Evolutionary conservation across 2,329 filamentous ascomycete genomes (phyloP).

Genomic region (Albifimbria verrucaria): DNA sequence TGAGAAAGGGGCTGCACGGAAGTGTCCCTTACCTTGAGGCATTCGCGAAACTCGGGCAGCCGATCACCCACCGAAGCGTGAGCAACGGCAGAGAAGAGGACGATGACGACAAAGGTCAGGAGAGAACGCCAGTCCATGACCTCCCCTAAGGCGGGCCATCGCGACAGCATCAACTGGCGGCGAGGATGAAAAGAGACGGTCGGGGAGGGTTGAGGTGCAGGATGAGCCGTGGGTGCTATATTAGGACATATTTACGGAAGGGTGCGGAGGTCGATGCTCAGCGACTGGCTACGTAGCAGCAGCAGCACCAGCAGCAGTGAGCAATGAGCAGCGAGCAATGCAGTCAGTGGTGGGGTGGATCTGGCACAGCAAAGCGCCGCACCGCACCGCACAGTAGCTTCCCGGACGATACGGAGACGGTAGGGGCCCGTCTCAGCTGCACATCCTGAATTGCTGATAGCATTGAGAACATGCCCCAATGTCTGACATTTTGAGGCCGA

Average conservation of each 20-base stretch:
- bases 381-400: no score
- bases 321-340: neutral
- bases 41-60: conserved; percentile 82
- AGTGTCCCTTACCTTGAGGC: conserved; percentile 62
- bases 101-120: conserved; percentile 29
- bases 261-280: neutral
- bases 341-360: no score
- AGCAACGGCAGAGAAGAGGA: conserved; percentile 40
- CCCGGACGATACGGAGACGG: no score
- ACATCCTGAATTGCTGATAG: no score
- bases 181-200: conserved; percentile 8
- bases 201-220: neutral
- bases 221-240: neutral
- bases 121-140: conserved; percentile 26
- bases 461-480: no score
- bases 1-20: neutral
- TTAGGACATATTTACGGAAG: neutral
- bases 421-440: no score
- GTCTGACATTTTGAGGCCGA: no score
- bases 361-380: no score
- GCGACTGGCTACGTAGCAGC: neutral
- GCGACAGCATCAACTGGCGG: conserved; percentile 23
- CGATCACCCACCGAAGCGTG: conserved; percentile 79
- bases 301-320: no score
- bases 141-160: conserved; percentile 30